Evolutionary conservation across 164 flowering plant species (phyloP).

Genomic region (Nelumbo lutea): DNA sequence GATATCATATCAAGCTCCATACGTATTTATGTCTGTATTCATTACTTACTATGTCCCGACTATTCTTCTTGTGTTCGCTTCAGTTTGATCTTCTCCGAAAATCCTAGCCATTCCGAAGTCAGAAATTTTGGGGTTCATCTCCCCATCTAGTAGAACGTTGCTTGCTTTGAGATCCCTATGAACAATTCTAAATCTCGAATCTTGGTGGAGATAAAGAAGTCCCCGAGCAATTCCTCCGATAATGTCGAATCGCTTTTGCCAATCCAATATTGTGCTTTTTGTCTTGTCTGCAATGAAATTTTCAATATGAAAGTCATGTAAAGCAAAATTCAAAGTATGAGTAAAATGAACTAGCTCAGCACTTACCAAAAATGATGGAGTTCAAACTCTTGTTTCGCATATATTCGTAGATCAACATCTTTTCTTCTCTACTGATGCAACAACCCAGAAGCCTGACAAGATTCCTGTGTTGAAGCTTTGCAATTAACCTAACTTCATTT

Average conservation of each 20-base stretch:
- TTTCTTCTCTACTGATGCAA: no score
- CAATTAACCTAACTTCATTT: no score
- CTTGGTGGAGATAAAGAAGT: slow-evolving; percentile 47
- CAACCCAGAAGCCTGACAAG: no score
- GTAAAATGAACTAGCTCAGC: no score
- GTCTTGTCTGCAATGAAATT: neutral
- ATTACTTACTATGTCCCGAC: slow-evolving; percentile 48
- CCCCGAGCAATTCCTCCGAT: slow-evolving; percentile 40
- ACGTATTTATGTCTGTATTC: neutral
- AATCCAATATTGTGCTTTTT: neutral
- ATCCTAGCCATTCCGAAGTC: slow-evolving; percentile 49
- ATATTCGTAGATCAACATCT: no score
- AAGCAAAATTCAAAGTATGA: no score
- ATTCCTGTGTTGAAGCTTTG: no score
- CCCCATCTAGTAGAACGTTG: slow-evolving; percentile 35
- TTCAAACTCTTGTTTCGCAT: no score
- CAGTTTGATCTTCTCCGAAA: slow-evolving; percentile 32
- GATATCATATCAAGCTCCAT: no score
- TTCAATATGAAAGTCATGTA: neutral
- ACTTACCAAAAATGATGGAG: no score
- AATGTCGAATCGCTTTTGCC: slow-evolving; percentile 25
- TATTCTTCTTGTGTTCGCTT: slow-evolving; percentile 30
- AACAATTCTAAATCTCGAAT: slow-evolving; percentile 34
- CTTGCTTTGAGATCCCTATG: slow-evolving; percentile 48
- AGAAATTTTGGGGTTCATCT: slow-evolving; percentile 47